phyloP scores from a whole-genome alignment of 257 asterid genomes.

The Nicotiana tomentosiformis region DNA sequence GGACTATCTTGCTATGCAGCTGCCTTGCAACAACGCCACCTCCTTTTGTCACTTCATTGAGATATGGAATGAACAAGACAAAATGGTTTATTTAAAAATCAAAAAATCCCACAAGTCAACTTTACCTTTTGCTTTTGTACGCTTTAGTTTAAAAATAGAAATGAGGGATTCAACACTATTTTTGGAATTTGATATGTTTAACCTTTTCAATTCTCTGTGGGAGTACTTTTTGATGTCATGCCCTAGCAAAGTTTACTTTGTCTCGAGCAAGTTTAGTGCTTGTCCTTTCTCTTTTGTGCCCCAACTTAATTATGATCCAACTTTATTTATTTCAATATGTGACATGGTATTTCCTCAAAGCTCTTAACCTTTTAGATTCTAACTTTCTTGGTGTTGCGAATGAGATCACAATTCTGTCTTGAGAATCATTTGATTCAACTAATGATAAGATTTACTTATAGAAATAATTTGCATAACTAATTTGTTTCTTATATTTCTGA shows the following conservation, averaged over 20 bases:
- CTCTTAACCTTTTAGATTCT: neutral
- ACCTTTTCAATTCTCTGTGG: neutral
- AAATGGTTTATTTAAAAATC: neutral
- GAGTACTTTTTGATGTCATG: neutral
- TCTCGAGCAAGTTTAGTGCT: neutral
- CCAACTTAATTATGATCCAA: neutral
- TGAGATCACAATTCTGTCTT: neutral
- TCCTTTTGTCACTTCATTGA: neutral
- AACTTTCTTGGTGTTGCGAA: neutral
- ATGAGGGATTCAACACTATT: neutral
- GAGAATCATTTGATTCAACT: neutral
- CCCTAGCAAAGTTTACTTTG: slow-evolving; percentile 2
- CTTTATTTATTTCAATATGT: neutral
- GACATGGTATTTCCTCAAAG: neutral
- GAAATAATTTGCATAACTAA: neutral
- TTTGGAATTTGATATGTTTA: neutral
- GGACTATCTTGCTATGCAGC: slow-evolving; percentile 2
- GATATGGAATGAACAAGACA: neutral
- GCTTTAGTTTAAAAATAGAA: neutral
- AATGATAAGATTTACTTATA: neutral
- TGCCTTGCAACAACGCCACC: neutral
- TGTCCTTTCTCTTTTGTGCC: slow-evolving; percentile 2
- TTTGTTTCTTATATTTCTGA: too few relatives aligned
- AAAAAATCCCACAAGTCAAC: neutral
- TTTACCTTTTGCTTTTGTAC: neutral